Evolutionary conservation across 176 grass and related monocot genomes (phyloP).

Genomic region (Oryza glumipatula): DNA sequence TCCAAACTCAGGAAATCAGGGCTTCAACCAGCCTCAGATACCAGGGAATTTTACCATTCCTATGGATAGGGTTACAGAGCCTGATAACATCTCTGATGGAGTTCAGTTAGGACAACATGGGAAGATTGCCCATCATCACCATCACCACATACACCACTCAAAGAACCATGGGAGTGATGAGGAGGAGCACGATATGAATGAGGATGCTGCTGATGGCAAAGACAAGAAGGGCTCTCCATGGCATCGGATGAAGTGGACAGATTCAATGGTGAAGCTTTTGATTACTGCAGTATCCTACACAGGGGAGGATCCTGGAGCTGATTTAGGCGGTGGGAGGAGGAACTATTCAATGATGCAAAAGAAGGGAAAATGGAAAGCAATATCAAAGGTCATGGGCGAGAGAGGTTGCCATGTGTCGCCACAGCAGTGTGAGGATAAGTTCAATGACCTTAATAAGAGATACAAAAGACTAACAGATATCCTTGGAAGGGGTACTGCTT

Average conservation of each 20-base stretch:
- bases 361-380: constrained; percentile 97
- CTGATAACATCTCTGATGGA: constrained; percentile 41
- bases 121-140: constrained; percentile 41
- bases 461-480: constrained; percentile 96
- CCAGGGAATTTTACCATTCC: constrained; percentile 36
- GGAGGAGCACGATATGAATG: constrained; percentile 50
- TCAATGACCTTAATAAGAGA: constrained; percentile 98
- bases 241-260: constrained; percentile 99
- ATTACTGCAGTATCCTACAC: constrained; percentile 89
- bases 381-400: constrained; percentile 82
- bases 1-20: constrained; percentile 42
- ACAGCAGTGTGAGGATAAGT: constrained; percentile 98
- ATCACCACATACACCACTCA: constrained; percentile 41
- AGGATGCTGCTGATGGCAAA: constrained; percentile 58
- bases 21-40: constrained; percentile 44
- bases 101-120: constrained; percentile 63
- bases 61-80: constrained; percentile 40
- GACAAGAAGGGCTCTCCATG: constrained; percentile 67
- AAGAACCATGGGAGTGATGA: constrained; percentile 66
- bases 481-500: constrained; percentile 82
- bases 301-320: constrained; percentile 67
- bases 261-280: constrained; percentile 85
- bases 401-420: constrained; percentile 88
- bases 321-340: constrained; percentile 55
- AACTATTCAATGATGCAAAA: constrained; percentile 78